These are phyloP conservation scores for Lepidium didymum DNA, from an alignment of 345 rosid genomes.

Conservation along the genomic window DNA sequence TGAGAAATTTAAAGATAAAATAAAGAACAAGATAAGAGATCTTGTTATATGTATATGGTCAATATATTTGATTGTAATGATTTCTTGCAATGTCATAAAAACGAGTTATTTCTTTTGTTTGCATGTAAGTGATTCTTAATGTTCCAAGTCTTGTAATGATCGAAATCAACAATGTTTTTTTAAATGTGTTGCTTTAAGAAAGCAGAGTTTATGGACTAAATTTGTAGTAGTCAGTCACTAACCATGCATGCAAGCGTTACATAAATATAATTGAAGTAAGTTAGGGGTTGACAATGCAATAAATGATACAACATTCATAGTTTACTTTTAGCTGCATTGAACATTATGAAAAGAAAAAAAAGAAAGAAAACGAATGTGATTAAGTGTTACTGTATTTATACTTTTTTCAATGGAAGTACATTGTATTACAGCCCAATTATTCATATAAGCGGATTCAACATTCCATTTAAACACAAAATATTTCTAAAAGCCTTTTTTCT, in stretches of 20 bases:
- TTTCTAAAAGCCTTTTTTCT: background rate
- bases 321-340: background rate
- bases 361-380: background rate
- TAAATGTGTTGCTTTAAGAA: background rate
- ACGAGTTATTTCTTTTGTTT: background rate
- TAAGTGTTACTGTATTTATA: background rate
- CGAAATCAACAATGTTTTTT: background rate
- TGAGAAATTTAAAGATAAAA: background rate
- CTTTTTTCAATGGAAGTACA: background rate
- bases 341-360: no score
- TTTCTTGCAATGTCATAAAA: background rate
- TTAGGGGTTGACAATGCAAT: background rate
- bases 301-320: background rate
- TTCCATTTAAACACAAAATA: background rate
- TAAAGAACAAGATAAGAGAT: background rate
- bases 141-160: background rate
- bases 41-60: slow-evolving; percentile 12
- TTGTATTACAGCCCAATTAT: background rate
- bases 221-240: background rate
- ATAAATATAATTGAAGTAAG: background rate
- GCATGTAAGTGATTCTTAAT: slow-evolving; percentile 4
- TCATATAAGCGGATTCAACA: background rate
- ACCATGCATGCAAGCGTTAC: slow-evolving; percentile 12
- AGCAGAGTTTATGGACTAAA: background rate
- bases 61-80: slow-evolving; percentile 10